Conservation (phyloP, 495 filamentous ascomycete species). For the Hyaloscypha bicolor region DNA sequence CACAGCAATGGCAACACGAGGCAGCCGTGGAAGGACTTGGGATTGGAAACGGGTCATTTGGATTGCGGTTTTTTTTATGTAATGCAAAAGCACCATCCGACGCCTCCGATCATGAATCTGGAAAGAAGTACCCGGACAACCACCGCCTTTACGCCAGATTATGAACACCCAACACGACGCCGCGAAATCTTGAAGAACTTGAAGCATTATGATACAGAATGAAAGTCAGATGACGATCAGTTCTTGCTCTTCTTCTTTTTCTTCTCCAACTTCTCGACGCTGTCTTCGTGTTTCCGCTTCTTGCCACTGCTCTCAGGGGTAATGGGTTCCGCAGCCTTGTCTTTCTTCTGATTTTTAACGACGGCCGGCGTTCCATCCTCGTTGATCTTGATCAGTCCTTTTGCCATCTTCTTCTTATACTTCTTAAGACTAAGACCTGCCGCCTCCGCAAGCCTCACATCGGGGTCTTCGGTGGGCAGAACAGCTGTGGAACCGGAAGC, state of each 20-base stretch:
- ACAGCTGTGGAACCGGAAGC: slow-evolving; percentile 23
- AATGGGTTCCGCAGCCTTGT: slow-evolving; percentile 58
- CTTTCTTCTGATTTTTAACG: slow-evolving; percentile 79
- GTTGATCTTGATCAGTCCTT: slow-evolving; percentile 64
- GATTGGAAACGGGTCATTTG: background rate
- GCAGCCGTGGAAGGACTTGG: background rate
- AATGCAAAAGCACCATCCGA: background rate
- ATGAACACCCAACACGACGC: slow-evolving; percentile 15
- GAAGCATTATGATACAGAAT: slow-evolving; percentile 35
- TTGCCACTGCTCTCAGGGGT: slow-evolving; percentile 29
- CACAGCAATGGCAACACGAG: background rate
- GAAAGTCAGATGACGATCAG: slow-evolving; percentile 18
- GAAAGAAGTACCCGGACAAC: slow-evolving; percentile 12
- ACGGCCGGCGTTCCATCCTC: slow-evolving; percentile 59
- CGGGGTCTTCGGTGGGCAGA: slow-evolving; percentile 19
- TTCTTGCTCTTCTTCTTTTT: slow-evolving; percentile 48
- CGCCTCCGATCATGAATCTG: background rate
- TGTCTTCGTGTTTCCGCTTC: slow-evolving; percentile 47
- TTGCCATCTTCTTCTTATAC: slow-evolving; percentile 71
- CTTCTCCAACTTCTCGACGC: slow-evolving; percentile 50
- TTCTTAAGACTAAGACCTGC: slow-evolving; percentile 67
- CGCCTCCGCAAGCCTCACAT: slow-evolving; percentile 56
- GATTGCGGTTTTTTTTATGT: background rate
- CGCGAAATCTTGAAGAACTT: background rate
- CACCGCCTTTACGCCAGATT: slow-evolving; percentile 1